Conservation (phyloP, 164 flowering plant genomes). For the Liquidambar formosana region DNA sequence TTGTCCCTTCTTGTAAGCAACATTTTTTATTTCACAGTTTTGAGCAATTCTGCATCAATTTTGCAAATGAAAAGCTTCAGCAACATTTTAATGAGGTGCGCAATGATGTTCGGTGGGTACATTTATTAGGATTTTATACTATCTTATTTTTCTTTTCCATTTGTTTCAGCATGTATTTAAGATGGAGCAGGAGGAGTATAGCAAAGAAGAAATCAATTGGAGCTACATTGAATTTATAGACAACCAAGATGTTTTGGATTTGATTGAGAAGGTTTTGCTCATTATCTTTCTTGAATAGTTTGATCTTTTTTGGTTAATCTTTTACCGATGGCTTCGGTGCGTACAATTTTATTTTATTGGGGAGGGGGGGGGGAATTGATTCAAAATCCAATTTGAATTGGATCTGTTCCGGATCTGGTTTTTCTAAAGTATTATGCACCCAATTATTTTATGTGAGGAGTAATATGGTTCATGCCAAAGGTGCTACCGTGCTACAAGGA, state of each 20-base stretch:
- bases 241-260: constrained; percentile 94
- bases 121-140: not conserved
- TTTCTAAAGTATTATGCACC: no score
- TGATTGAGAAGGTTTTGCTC: constrained; percentile 82
- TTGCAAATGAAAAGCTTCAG: constrained; percentile 98
- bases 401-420: no score
- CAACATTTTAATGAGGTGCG: constrained; percentile 96
- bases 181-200: constrained; percentile 97
- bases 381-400: no score
- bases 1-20: not conserved
- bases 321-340: not conserved
- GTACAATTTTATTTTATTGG: not conserved
- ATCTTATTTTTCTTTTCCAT: constrained; percentile 1
- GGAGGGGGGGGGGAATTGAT: no score
- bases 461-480: no score
- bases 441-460: no score
- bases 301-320: not conserved
- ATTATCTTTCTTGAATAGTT: not conserved
- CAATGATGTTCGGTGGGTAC: not conserved
- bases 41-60: constrained; percentile 97
- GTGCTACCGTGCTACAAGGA: no score
- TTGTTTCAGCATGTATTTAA: constrained; percentile 89
- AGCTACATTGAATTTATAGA: constrained; percentile 97
- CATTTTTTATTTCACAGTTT: constrained; percentile 49
- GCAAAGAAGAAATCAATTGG: constrained; percentile 87